These are phyloP conservation scores for Boletus tomentosulus DNA, from an alignment of 768 basidiomycete species.

Conservation along the genomic window DNA sequence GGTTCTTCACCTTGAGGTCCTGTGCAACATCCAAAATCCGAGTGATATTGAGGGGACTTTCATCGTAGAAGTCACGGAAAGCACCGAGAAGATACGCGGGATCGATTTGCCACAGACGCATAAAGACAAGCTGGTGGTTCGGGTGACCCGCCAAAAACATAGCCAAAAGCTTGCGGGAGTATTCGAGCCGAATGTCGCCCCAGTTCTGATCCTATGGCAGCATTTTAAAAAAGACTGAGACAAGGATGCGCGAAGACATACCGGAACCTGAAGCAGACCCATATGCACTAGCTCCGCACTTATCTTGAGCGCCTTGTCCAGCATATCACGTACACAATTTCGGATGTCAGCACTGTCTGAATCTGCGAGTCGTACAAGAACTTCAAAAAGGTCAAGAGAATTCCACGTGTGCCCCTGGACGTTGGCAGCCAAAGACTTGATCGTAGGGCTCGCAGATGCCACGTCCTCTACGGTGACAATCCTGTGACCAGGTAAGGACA, in stretches of 20 bases:
- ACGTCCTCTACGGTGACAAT: conserved; percentile 90
- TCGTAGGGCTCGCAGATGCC: conserved; percentile 79
- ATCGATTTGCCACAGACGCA: conserved; percentile 91
- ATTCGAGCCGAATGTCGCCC: conserved; percentile 84
- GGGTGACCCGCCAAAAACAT: conserved; percentile 93
- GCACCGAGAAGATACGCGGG: conserved; percentile 82
- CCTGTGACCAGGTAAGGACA: conserved; percentile 75
- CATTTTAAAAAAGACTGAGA: background rate
- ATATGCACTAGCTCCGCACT: conserved; percentile 93
- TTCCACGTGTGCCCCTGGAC: conserved; percentile 96
- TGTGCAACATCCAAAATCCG: conserved; percentile 93
- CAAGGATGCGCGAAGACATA: conserved; percentile 38
- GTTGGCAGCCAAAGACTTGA: conserved; percentile 84
- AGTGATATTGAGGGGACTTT: conserved; percentile 89
- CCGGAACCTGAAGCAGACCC: conserved; percentile 86
- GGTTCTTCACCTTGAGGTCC: conserved; percentile 73
- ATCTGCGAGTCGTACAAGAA: conserved; percentile 76
- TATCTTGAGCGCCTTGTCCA: conserved; percentile 91
- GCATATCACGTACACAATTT: conserved; percentile 78
- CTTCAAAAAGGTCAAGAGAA: conserved; percentile 84
- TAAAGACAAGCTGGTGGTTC: conserved; percentile 94
- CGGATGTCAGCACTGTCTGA: conserved; percentile 69
- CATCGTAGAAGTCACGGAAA: conserved; percentile 88
- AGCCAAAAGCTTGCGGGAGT: conserved; percentile 76
- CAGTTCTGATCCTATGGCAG: conserved; percentile 64